Evolutionary conservation across 441 rosid species (phyloP), one percentile per base, ranked within the genome.

Genomic region (Euphorbia celastroides): DNA sequence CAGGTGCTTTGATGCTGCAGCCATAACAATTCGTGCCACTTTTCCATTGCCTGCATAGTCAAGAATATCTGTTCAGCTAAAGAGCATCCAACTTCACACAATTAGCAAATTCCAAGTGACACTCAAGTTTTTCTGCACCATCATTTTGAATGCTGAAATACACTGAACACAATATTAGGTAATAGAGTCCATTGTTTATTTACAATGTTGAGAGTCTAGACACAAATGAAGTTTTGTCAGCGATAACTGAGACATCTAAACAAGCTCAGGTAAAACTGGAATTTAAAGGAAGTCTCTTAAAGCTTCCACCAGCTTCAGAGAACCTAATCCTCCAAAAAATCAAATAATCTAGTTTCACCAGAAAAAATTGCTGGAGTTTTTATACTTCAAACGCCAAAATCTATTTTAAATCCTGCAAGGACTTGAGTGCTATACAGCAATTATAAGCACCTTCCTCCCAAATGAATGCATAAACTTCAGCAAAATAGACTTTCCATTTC

Each of bases 1-100:
- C 27, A 89, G 86, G 80, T 89, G 86, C 84, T 84, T 89, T 28
- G 93, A 90, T 55, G 93, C 96, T 69, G 96, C 92, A 62, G 85
- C 82, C 92, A 87, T 83, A 75, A 89, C 83, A 74, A 89, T 80
- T 17, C 87, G 90, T 36, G 72, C 96, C 65, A 85, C 71, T 81
- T 73, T 79, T 75, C 78, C 80, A 75, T 73, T 83, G 71, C 96
- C 96, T 89, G 79, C 63, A 80, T 65, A 65, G 58, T 34, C 63
- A 67, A 69, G 38, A 56, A 74, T 55, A 63, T 14, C 62, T 71
- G 46, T 34, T 69, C 42, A 42, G 44, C 38, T 26, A 48, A 42
- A 41, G 60, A 41, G 42, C 70, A 7, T 30, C 27, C 30, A 27
- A 9, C 57, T 41, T 44, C 54, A 58, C 17, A 28, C 20, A 66